These are phyloP conservation scores for Metschnikowia koreensis DNA, from an alignment of 805 yeast species.

Conservation along the genomic window DNA sequence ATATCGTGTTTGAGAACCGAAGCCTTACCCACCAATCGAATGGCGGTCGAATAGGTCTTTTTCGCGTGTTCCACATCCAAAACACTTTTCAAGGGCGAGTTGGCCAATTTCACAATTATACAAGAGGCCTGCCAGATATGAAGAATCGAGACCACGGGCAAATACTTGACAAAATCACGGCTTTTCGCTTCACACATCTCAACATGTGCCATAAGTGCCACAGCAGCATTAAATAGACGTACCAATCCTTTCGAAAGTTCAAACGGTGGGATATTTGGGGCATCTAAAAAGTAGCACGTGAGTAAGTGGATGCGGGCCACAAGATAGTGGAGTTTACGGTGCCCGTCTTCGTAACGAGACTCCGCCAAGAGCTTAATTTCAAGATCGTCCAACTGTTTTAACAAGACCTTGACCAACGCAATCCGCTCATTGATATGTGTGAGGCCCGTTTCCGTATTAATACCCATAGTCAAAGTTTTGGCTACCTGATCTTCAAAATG, in stretches of 20 bases:
- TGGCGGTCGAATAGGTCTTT: conserved; percentile 63
- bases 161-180: conserved; percentile 63
- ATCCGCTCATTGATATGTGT: conserved; percentile 68
- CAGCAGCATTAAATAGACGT: conserved; percentile 75
- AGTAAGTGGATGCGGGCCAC: conserved; percentile 79
- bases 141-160: conserved; percentile 80
- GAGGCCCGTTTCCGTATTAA: conserved; percentile 62
- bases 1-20: conserved; percentile 89
- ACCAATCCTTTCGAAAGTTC: conserved; percentile 74
- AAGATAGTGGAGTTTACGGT: conserved; percentile 64
- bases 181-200: conserved; percentile 57
- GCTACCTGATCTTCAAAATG: conserved; percentile 85
- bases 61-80: conserved; percentile 73
- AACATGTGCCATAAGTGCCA: conserved; percentile 67
- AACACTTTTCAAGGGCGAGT: conserved; percentile 66
- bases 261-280: conserved; percentile 46
- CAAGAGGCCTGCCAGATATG: conserved; percentile 92
- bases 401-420: conserved; percentile 68
- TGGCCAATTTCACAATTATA: conserved; percentile 72
- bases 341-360: conserved; percentile 51
- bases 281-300: conserved; percentile 79
- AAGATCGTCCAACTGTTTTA: conserved; percentile 71
- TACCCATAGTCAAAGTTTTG: conserved; percentile 69
- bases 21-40: conserved; percentile 68
- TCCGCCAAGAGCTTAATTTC: conserved; percentile 52